phyloP scores from a whole-genome alignment of 2,329 filamentous ascomycete genomes.

The Aspergillus sp. region DNA sequence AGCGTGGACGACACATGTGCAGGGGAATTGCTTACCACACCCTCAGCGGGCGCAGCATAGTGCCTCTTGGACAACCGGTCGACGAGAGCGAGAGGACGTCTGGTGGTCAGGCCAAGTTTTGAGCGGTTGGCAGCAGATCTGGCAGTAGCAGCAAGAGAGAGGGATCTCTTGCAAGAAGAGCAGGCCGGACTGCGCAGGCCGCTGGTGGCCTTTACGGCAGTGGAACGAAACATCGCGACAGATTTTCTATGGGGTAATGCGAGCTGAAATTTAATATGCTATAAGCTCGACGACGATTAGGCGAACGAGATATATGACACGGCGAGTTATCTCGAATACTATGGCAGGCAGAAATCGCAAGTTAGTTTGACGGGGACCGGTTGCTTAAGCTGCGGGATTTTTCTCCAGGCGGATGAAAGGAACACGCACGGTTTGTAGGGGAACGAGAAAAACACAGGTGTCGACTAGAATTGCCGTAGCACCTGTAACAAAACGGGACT shows the following conservation, averaged over 20 bases:
- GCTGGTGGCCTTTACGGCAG: constrained; percentile 43
- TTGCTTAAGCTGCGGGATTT: constrained; percentile 19
- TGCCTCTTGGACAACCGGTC: constrained; percentile 45
- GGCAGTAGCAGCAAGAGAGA: constrained; percentile 36
- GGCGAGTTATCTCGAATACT: constrained; percentile 4
- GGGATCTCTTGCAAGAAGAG: constrained; percentile 35
- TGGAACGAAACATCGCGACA: constrained; percentile 42
- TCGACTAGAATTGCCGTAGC: constrained; percentile 45
- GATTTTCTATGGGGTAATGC: constrained; percentile 24
- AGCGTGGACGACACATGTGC: neutral
- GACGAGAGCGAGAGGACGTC: constrained; percentile 47
- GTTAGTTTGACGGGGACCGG: constrained; percentile 11
- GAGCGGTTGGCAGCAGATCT: constrained; percentile 31
- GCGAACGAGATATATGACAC: constrained; percentile 3
- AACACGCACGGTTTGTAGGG: constrained; percentile 22
- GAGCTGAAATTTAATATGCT: neutral
- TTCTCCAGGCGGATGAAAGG: constrained; percentile 21
- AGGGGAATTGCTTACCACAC: constrained; percentile 55
- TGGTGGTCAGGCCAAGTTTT: constrained; percentile 39
- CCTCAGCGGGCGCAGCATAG: constrained; percentile 63
- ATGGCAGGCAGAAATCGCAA: neutral
- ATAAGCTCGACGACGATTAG: neutral
- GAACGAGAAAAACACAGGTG: constrained; percentile 34
- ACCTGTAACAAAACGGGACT: constrained; percentile 41
- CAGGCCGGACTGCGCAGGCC: constrained; percentile 39